A percentile compares a stretch with the other conserved stretches of the same genome.
These are phyloP conservation scores for Aegilops speltoides DNA, from an alignment of 176 grass and related monocot genomes.

Conservation along the genomic window DNA sequence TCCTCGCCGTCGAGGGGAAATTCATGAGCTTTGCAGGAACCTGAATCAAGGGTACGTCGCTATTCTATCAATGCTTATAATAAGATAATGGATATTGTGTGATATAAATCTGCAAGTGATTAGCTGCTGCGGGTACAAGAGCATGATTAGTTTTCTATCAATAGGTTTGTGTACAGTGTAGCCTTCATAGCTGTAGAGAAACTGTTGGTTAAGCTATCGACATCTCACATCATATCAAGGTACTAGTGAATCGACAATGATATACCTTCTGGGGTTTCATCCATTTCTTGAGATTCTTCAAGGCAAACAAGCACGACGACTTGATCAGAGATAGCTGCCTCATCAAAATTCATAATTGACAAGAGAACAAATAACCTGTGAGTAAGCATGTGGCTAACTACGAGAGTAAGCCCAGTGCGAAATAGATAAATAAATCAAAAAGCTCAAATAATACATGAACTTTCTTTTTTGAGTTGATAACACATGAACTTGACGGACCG, in stretches of 20 bases:
- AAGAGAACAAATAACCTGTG: not conserved
- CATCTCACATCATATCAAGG: not conserved
- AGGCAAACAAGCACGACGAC: slow-evolving; percentile 50
- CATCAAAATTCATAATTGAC: not conserved
- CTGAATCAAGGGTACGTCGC: slow-evolving; percentile 16
- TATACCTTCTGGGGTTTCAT: slow-evolving; percentile 81
- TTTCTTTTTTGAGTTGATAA: not conserved
- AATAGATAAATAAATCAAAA: not conserved
- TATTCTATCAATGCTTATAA: not conserved
- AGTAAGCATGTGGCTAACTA: not conserved
- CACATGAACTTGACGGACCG: too few relatives aligned
- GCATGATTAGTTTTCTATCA: not conserved
- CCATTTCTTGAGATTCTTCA: slow-evolving; percentile 82
- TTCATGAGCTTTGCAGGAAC: slow-evolving; percentile 43
- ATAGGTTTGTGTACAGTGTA: not conserved
- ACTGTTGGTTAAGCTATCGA: not conserved
- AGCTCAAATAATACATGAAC: not conserved
- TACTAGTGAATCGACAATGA: not conserved
- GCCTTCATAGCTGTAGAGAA: not conserved
- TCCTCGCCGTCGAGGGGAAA: slow-evolving; percentile 62
- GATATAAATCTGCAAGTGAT: not conserved
- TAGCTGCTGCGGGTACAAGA: not conserved
- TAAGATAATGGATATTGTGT: not conserved
- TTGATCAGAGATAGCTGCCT: slow-evolving; percentile 59
- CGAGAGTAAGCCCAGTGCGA: not conserved